A percentile compares a stretch with the other conserved stretches of the same genome.
Evolutionary conservation across 2,329 filamentous ascomycete genomes (phyloP).

Genomic region (Chaetomiaceae sp.): DNA sequence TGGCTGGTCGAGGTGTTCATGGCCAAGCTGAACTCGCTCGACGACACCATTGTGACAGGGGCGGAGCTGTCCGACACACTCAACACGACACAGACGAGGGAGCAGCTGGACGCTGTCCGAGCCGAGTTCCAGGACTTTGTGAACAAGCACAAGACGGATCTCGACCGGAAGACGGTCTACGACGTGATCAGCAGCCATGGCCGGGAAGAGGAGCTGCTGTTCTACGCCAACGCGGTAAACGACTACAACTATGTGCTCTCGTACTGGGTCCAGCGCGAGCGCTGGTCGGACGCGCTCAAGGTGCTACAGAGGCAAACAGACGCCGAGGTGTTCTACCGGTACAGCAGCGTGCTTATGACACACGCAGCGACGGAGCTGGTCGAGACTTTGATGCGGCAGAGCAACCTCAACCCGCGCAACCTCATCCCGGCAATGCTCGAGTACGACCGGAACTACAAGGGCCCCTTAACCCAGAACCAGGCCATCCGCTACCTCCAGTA

Average conservation of each 20-base stretch:
- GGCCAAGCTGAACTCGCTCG: constrained; percentile 90
- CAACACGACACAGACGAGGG: constrained; percentile 65
- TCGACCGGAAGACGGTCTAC: constrained; percentile 89
- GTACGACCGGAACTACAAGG: constrained; percentile 76
- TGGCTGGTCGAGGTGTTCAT: constrained; percentile 97
- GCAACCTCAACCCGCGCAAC: constrained; percentile 76
- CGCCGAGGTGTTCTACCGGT: constrained; percentile 90
- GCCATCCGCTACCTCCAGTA: constrained; percentile 91
- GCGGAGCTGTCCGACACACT: constrained; percentile 72
- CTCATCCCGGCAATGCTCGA: constrained; percentile 91
- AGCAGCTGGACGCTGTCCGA: constrained; percentile 65
- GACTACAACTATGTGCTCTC: constrained; percentile 93
- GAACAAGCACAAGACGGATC: constrained; percentile 74
- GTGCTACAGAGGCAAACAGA: constrained; percentile 93
- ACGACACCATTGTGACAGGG: constrained; percentile 88
- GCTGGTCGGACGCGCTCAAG: constrained; percentile 80
- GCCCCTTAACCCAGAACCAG: constrained; percentile 73
- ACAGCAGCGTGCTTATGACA: constrained; percentile 94
- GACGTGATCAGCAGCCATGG: constrained; percentile 95
- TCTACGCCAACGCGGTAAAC: constrained; percentile 81
- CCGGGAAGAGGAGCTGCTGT: constrained; percentile 85
- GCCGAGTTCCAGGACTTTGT: constrained; percentile 88
- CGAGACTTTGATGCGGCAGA: constrained; percentile 92
- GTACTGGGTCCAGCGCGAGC: constrained; percentile 95
- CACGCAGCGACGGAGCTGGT: constrained; percentile 80